Evolutionary conservation across 177 flowering plant genomes (phyloP).

Genomic region (Vitis hybrid): DNA sequence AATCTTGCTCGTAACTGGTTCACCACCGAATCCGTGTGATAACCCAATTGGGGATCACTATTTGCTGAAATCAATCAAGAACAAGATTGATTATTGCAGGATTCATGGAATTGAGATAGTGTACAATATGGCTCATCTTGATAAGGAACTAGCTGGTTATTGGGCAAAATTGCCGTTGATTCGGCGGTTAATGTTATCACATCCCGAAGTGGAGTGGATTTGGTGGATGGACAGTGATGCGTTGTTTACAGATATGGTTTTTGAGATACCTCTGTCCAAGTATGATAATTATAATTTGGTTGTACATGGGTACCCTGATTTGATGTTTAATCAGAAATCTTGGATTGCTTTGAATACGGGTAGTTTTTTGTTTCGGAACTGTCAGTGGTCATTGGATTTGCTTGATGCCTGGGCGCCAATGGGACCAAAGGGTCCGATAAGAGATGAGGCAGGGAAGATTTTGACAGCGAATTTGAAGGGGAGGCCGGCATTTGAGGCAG

Average conservation of each 20-base stretch:
- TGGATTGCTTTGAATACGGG: constrained; percentile 95
- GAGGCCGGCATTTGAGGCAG: constrained; percentile 91
- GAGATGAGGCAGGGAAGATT: constrained; percentile 86
- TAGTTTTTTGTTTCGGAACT: constrained; percentile 80
- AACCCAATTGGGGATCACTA: constrained; percentile 92
- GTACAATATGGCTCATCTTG: constrained; percentile 84
- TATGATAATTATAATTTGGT: constrained; percentile 65
- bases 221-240: constrained; percentile 99
- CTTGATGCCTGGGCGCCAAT: constrained; percentile 93
- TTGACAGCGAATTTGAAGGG: constrained; percentile 78
- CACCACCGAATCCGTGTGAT: constrained; percentile 86
- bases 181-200: constrained; percentile 70
- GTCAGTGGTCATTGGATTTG: constrained; percentile 95
- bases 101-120: constrained; percentile 87
- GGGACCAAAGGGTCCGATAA: constrained; percentile 84
- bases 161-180: constrained; percentile 91
- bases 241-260: constrained; percentile 88
- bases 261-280: constrained; percentile 69
- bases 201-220: constrained; percentile 94
- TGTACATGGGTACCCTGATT: constrained; percentile 85
- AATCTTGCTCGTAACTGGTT: constrained; percentile 75
- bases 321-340: constrained; percentile 73
- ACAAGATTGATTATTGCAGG: constrained; percentile 91
- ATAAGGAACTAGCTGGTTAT: constrained; percentile 77
- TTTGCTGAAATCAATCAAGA: constrained; percentile 70